These are phyloP conservation scores for Hyaloperonospora arabidopsidis DNA, from an alignment of 352 stramenopile species.

Conservation along the genomic window DNA sequence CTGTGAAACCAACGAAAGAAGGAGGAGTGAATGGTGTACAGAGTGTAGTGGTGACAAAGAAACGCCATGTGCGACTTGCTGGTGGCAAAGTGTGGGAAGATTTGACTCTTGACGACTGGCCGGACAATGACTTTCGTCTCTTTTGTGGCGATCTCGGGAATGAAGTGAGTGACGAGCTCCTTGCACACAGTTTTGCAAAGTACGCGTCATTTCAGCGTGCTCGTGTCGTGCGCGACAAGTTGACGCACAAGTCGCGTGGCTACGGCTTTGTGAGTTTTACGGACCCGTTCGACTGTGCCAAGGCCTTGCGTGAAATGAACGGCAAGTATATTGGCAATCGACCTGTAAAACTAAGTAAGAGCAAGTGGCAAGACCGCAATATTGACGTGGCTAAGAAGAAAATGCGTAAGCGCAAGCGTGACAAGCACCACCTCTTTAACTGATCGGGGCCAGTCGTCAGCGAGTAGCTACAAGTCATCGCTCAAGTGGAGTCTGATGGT, in stretches of 20 bases:
- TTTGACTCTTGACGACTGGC: constrained; percentile 89
- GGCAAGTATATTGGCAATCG: constrained; percentile 92
- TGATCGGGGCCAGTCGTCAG: constrained; percentile 11
- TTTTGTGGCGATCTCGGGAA: constrained; percentile 94
- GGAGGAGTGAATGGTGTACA: not conserved
- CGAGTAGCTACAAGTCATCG: not conserved
- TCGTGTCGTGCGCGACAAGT: constrained; percentile 77
- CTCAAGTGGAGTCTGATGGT: too few relatives aligned
- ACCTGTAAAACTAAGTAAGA: constrained; percentile 92
- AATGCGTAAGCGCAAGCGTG: constrained; percentile 72
- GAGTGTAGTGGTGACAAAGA: constrained; percentile 23
- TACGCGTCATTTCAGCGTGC: constrained; percentile 75
- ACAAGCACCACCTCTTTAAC: constrained; percentile 75
- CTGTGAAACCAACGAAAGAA: constrained; percentile 3
- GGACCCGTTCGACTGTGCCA: constrained; percentile 91
- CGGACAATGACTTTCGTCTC: constrained; percentile 93
- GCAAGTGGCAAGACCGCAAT: constrained; percentile 93
- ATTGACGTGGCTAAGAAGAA: constrained; percentile 87
- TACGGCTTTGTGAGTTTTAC: constrained; percentile 94
- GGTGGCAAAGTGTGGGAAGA: constrained; percentile 90
- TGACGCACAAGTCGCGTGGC: constrained; percentile 85
- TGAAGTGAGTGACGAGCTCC: constrained; percentile 86
- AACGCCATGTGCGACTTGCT: constrained; percentile 56
- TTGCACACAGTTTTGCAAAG: constrained; percentile 64
- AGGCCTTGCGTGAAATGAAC: constrained; percentile 94